A percentile compares a stretch with the other conserved stretches of the same genome.
These are phyloP conservation scores for Taphrina communis DNA, from an alignment of 1,139 yeast species.

Conservation along the genomic window DNA sequence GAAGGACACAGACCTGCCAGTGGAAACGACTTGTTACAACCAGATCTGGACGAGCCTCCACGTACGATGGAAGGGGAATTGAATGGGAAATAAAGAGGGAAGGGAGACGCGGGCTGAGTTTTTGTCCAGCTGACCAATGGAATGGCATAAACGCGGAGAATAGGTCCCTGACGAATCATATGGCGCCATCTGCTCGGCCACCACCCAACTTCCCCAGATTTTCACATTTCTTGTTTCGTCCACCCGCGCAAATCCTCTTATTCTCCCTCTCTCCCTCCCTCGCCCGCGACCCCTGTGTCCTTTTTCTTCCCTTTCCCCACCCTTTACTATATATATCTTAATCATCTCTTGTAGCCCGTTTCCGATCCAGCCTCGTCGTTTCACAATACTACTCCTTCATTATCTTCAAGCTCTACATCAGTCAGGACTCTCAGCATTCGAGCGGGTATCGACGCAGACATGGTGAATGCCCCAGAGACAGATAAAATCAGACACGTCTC, in stretches of 20 bases:
- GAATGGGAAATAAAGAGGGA: not conserved
- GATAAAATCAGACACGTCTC: slow-evolving; percentile 11
- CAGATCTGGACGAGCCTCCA: too few relatives aligned
- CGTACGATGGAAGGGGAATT: too few relatives aligned
- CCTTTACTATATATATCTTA: not conserved
- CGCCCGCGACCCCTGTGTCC: not conserved
- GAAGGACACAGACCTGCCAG: too few relatives aligned
- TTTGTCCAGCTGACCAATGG: too few relatives aligned
- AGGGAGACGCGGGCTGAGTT: not conserved
- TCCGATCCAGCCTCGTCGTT: not conserved
- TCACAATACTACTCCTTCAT: not conserved
- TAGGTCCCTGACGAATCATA: slow-evolving; percentile 6
- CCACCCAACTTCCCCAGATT: slow-evolving; percentile 18
- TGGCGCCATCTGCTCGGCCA: not conserved
- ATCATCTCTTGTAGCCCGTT: not conserved
- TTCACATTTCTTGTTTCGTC: not conserved
- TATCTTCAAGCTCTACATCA: not conserved
- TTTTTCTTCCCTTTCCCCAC: too few relatives aligned
- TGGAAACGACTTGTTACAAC: too few relatives aligned
- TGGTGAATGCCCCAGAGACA: slow-evolving; percentile 26
- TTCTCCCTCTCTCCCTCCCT: slow-evolving; percentile 1
- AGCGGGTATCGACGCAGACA: not conserved
- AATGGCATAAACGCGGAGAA: not conserved
- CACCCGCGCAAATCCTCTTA: not conserved
- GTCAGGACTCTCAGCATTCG: not conserved